Conservation (phyloP, 2,329 filamentous ascomycete genomes). For the Paecilomyces dactylethromorphus region DNA sequence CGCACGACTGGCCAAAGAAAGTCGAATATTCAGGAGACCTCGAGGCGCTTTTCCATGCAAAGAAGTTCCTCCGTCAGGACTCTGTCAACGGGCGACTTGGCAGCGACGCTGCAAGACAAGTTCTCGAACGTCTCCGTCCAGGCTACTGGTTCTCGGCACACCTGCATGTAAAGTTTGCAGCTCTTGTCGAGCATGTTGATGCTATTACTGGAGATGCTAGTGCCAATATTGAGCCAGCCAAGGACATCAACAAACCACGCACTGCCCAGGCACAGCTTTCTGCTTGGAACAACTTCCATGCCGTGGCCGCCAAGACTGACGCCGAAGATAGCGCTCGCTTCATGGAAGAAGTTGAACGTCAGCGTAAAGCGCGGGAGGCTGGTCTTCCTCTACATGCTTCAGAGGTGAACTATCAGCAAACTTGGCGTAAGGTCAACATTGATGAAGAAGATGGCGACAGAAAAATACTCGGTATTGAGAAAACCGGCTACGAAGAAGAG, state of each 20-base stretch:
- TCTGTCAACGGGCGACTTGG: conserved; percentile 70
- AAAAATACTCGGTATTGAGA: conserved; percentile 15
- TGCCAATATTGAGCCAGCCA: background rate
- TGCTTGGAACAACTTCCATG: conserved; percentile 35
- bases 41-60: conserved; percentile 61
- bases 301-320: conserved; percentile 24
- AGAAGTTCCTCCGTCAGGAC: conserved; percentile 69
- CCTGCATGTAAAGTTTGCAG: conserved; percentile 80
- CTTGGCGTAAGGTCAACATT: conserved; percentile 32
- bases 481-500: conserved; percentile 5
- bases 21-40: conserved; percentile 74
- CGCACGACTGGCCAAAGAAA: conserved; percentile 88
- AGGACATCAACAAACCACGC: background rate
- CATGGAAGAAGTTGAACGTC: conserved; percentile 15
- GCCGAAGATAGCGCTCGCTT: conserved; percentile 24
- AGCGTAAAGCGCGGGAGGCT: conserved; percentile 6
- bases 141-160: conserved; percentile 91
- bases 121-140: conserved; percentile 76
- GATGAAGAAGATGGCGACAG: conserved; percentile 18
- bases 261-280: conserved; percentile 12
- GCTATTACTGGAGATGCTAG: background rate
- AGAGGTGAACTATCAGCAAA: conserved; percentile 24
- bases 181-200: conserved; percentile 47
- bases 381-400: conserved; percentile 3
- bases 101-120: conserved; percentile 68